Evolutionary conservation across 2,329 filamentous ascomycete genomes (phyloP), one percentile per base, ranked within the genome.

Genomic region (Nothophoma quercina): DNA sequence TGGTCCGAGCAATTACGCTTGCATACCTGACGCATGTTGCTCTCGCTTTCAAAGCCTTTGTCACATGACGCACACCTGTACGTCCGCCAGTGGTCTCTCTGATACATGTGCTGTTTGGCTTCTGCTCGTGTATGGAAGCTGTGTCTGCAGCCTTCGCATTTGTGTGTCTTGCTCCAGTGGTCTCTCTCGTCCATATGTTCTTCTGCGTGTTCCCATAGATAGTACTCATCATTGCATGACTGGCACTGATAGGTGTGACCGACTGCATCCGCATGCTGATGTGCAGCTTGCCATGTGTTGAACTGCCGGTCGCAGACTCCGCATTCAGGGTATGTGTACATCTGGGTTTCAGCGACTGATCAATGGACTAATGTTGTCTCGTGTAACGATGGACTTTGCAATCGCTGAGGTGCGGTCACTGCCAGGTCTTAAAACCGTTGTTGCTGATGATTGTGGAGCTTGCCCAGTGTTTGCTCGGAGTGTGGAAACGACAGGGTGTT

Each of bases 1-100:
- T 7, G 18, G 2, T 8, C 5, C 3, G 7, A 3, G 10, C 4
- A 15, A n/a, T 4, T 23, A 13, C 9, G 30, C 5, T 12, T 22
- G 13, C 29, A 16, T 36, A 64, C 64, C 28, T 48, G 51, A 10
- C 30, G 48, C 15, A 65, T 26, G 38, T 60, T 56, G 47, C 59
- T 60, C 44, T 64, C 60, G 42, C 45, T 64, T 47, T 57, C 35
- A 35, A 67, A 69, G 7, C 51, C 55, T 40, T 43, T 51, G n/a
- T 59, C 18, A 35, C 64, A 68, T 16, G 33, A 23, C 3, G 10
- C 4, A 42, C 64, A 67, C 25, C 51, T 55, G 21, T 62, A 23
- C 2, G 10, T n/a, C 25, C 49, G 26, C 48, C 51, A 65, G 51
- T 66, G 62, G 32, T 55, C 51, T 1, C 38, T 15, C 0, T 43